Evolutionary conservation across 768 basidiomycete species (phyloP).

Genomic region (Amanita jacksonii): DNA sequence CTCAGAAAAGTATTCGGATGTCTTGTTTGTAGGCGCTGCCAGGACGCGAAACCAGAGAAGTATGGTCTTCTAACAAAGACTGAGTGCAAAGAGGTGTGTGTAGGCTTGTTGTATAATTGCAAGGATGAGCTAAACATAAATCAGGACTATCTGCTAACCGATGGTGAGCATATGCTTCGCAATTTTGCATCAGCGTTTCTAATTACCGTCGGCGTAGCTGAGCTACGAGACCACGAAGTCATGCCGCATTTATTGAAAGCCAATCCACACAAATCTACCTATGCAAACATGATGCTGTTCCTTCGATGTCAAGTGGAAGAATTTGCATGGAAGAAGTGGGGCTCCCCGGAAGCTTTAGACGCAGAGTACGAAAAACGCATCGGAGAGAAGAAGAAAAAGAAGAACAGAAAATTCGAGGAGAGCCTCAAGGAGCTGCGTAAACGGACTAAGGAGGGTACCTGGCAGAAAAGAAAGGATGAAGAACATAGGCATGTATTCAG

Average conservation of each 20-base stretch:
- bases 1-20: slow-evolving; percentile 78
- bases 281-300: slow-evolving; percentile 99
- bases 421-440: slow-evolving; percentile 75
- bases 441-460: slow-evolving; percentile 81
- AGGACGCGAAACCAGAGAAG: slow-evolving; percentile 82
- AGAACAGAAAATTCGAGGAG: slow-evolving; percentile 93
- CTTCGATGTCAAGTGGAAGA: slow-evolving; percentile 90
- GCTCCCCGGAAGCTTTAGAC: slow-evolving; percentile 84
- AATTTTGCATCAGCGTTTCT: slow-evolving; percentile 2
- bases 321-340: slow-evolving; percentile 99
- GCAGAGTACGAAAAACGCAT: slow-evolving; percentile 74
- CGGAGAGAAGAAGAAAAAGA: slow-evolving; percentile 79
- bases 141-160: slow-evolving; percentile 91
- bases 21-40: slow-evolving; percentile 83
- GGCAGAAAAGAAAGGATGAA: slow-evolving; percentile 78
- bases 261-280: slow-evolving; percentile 92
- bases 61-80: slow-evolving; percentile 96
- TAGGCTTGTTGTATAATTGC: neutral
- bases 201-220: slow-evolving; percentile 41
- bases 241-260: slow-evolving; percentile 91
- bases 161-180: slow-evolving; percentile 43
- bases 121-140: slow-evolving; percentile 8
- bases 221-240: slow-evolving; percentile 84
- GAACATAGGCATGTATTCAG: slow-evolving; percentile 87
- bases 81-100: slow-evolving; percentile 85